Evolutionary conservation across 768 basidiomycete species (phyloP).

Genomic region (Filobasidium floriforme): DNA sequence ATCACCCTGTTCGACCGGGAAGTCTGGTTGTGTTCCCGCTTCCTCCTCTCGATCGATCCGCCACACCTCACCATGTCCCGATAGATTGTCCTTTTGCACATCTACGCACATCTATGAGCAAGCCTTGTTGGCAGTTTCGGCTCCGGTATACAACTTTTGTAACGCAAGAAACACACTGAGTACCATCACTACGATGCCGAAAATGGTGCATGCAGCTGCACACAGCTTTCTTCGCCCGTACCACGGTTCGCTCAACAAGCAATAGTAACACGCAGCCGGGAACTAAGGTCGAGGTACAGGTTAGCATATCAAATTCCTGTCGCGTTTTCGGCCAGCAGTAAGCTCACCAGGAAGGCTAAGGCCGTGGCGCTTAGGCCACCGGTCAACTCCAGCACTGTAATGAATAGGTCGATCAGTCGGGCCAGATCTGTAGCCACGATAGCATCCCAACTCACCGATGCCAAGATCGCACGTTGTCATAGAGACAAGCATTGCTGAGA

Average conservation of each 20-base stretch:
- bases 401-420: not conserved
- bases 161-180: constrained; percentile 71
- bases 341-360: constrained; percentile 66
- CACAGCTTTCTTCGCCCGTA: constrained; percentile 65
- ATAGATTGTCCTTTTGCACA: not conserved
- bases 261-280: constrained; percentile 42
- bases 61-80: not conserved
- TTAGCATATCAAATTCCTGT: not conserved
- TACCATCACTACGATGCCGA: constrained; percentile 68
- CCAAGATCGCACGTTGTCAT: constrained; percentile 92
- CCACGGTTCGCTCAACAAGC: constrained; percentile 52
- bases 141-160: constrained; percentile 66
- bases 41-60: not conserved
- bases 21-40: not conserved
- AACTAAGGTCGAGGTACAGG: constrained; percentile 27
- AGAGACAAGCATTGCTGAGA: constrained; percentile 76
- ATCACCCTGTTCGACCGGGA: not conserved
- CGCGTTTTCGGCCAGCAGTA: not conserved
- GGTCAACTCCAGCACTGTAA: constrained; percentile 78
- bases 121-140: constrained; percentile 60
- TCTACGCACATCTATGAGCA: constrained; percentile 45
- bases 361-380: constrained; percentile 74
- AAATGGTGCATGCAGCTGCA: constrained; percentile 62
- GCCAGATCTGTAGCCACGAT: not conserved
- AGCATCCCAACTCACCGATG: constrained; percentile 46